Base-by-base conservation (phyloP, 2,329 filamentous ascomycete species). In the Trichophyton schoenleinii region DNA sequence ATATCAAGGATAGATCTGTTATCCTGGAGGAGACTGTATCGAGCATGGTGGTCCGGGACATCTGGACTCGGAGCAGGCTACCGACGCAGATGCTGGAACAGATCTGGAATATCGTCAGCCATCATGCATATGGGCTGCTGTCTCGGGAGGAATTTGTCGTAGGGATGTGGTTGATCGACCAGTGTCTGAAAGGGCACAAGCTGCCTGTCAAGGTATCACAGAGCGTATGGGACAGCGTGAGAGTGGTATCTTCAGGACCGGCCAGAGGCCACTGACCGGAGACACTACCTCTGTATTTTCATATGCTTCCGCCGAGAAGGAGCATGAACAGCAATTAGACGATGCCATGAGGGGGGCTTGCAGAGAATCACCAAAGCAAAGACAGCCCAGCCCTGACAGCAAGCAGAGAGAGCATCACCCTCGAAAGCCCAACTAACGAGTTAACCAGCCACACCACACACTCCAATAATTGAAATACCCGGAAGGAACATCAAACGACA, bases 91-190 rank as follows among this genome's bases (percentile, higher is more conserved):
- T 73, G 5, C 67, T 80, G 34, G 75, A 72, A 63, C 71, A 77
- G 62, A 71, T 79, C 49, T 80, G 77, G 77, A 68, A 78, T 61
- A 70, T 80, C 2, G 78, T 80, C 18, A 71, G 74, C 63, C 68
- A 69, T 13, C 70, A 72, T 61, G 65, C 66, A 3, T 69, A 71
- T 34, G 73, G 74, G 11, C 68, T 75, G 57, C 64, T 79, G 31
- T 71, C 69, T 18, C 69, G 72, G 60, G 76, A 78, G 58, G 77
- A 79, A 67, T 80, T 80, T 60, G 75, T 79, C 57, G 77, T 79
- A 46, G 78, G 78, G 25, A 73, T 79, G 69, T 80, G 77, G 77
- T 67, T 80, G 61, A 78, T 80, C 60, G 78, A 80, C 66, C 76
- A 79, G 67, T 70, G 72, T 62, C 64, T 80, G 52, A 77, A 75